A percentile compares a stretch with the other conserved stretches of the same genome.
These are phyloP conservation scores for Canavalia gladiata DNA, from an alignment of 306 rosid species.

Conservation along the genomic window DNA sequence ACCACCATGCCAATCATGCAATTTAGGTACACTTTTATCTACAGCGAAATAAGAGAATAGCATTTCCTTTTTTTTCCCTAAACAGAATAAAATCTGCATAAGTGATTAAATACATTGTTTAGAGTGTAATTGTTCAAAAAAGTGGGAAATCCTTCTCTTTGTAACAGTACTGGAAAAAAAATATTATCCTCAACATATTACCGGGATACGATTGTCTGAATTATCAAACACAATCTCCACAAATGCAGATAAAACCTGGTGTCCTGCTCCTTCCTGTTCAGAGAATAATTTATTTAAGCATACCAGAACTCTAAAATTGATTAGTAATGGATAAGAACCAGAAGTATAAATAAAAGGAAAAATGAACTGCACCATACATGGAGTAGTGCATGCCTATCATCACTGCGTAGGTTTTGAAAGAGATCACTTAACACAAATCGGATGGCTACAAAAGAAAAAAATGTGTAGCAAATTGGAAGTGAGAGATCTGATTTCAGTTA, in stretches of 20 bases:
- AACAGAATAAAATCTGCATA: background rate
- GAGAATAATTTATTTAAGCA: conserved; percentile 36
- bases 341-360: conserved; percentile 20
- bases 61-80: background rate
- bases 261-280: conserved; percentile 96
- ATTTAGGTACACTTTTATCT: background rate
- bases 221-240: conserved; percentile 99
- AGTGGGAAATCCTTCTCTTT: conserved; percentile 8
- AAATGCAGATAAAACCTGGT: conserved; percentile 88
- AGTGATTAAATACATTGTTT: background rate
- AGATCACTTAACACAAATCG: conserved; percentile 96
- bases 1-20: conserved; percentile 11
- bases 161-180: conserved; percentile 26
- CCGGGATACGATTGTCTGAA: conserved; percentile 97
- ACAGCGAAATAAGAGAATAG: conserved; percentile 4
- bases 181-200: conserved; percentile 50
- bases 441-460: conserved; percentile 63
- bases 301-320: conserved; percentile 34
- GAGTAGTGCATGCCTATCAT: conserved; percentile 88
- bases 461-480: conserved; percentile 25
- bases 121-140: background rate
- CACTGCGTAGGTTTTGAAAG: conserved; percentile 84
- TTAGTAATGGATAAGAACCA: conserved; percentile 21
- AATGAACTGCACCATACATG: conserved; percentile 70
- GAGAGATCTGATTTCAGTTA: conserved; percentile 29